phyloP scores from a whole-genome alignment of 306 rosid species.

The Malus fusca region DNA sequence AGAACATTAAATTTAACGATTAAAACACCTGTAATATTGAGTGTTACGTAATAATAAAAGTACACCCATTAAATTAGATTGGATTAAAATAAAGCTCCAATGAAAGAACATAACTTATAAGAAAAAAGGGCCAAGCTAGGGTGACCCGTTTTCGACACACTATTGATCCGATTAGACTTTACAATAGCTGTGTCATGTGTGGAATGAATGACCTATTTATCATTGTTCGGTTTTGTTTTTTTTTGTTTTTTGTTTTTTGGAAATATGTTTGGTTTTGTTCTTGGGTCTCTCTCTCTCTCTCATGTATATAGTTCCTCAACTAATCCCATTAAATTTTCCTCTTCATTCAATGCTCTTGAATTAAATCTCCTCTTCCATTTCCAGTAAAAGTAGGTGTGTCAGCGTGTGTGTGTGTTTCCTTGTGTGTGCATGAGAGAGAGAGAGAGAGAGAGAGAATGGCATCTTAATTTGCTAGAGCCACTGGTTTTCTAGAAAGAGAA shows the following conservation, averaged over 20 bases:
- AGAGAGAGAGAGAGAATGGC: slow-evolving; percentile 6
- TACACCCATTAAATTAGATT: too few species aligned
- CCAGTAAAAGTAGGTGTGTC: slow-evolving; percentile 28
- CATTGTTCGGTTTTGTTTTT: not conserved
- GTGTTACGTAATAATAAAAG: too few species aligned
- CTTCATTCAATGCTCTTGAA: slow-evolving; percentile 35
- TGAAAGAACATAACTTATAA: not conserved
- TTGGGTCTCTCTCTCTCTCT: not conserved
- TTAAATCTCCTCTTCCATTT: slow-evolving; percentile 32
- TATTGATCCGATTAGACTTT: not conserved
- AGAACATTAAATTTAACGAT: too few species aligned
- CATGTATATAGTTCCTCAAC: slow-evolving; percentile 61
- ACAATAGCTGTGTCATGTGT: not conserved
- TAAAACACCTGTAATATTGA: too few species aligned
- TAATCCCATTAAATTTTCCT: slow-evolving; percentile 57
- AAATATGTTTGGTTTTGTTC: not conserved
- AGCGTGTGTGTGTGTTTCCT: not conserved
- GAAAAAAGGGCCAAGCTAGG: not conserved
- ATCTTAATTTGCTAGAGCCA: not conserved
- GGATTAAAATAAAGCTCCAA: not conserved
- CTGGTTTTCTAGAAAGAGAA: not conserved
- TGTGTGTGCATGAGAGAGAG: slow-evolving; percentile 9
- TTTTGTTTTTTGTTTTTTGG: not conserved
- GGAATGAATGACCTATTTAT: not conserved
- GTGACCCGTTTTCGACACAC: not conserved